These are phyloP conservation scores for Erythrobasidium yunnanense DNA, from an alignment of 768 basidiomycete genomes.

Conservation along the genomic window DNA sequence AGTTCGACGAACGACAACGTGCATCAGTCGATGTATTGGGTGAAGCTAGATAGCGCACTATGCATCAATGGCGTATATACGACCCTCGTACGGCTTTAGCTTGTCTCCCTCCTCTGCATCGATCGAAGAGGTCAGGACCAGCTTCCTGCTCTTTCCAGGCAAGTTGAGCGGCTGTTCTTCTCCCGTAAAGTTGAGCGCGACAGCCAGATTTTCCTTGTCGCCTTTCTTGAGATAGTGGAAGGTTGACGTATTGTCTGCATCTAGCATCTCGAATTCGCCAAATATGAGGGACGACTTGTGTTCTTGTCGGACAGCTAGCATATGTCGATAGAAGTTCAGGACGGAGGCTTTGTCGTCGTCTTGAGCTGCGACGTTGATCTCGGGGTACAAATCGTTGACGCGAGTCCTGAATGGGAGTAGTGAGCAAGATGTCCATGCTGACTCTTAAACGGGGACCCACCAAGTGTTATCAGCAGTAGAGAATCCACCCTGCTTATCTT, in stretches of 20 bases:
- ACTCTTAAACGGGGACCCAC: background rate
- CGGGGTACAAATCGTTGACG: slow-evolving; percentile 28
- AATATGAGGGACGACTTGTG: slow-evolving; percentile 54
- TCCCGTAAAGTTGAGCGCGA: slow-evolving; percentile 14
- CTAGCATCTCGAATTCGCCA: slow-evolving; percentile 53
- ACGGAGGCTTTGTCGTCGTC: slow-evolving; percentile 49
- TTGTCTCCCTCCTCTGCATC: background rate
- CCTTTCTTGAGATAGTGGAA: slow-evolving; percentile 50
- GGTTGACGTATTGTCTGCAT: slow-evolving; percentile 47
- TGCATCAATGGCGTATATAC: too few relatives aligned
- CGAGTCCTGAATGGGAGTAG: slow-evolving; percentile 21
- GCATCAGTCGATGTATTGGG: too few relatives aligned
- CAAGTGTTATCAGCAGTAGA: slow-evolving; percentile 44
- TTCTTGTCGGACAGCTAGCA: slow-evolving; percentile 50
- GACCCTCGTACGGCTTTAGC: slow-evolving; percentile 12
- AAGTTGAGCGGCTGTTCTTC: background rate
- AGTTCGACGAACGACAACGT: too few relatives aligned
- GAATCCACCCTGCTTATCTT: slow-evolving; percentile 53
- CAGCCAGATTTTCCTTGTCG: background rate
- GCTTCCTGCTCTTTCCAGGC: background rate
- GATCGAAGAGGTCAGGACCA: background rate
- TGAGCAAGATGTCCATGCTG: background rate
- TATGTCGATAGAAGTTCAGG: slow-evolving; percentile 53
- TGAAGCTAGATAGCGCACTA: too few relatives aligned
- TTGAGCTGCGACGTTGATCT: slow-evolving; percentile 45